Evolutionary conservation across 306 rosid genomes (phyloP), one percentile per base, ranked within the genome.

Genomic region (Carpinus fangiana): DNA sequence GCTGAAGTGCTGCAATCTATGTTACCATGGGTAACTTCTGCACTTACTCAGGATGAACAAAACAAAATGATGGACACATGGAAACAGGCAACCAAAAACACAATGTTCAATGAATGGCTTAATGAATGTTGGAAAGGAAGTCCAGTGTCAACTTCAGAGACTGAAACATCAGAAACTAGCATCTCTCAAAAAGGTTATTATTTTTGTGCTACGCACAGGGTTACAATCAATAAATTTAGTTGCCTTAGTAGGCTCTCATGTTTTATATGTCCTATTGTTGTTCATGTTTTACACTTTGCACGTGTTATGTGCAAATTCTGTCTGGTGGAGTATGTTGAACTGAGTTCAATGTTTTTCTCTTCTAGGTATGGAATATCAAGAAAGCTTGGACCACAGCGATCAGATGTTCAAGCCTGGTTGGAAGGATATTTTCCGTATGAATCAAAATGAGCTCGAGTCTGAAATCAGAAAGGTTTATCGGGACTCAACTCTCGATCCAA

Each of bases 371-470:
- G 99, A 89, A 66, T 80, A 85, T 81, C 95, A 89, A 82, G 99
- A 90, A 92, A 88, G 90, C 89, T 87, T 96, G 91, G 88, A 88
- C 70, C 90, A 89, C 76, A 89, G 85, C 78, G 98, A 91, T 80
- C 98, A 91, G 89, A 96, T 91, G 99, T 96, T 96, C 88, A 96
- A 88, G 88, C 99, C 99, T 52, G 99, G 99, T 70, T 96, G 99
- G 99, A 96, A 96, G 85, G 99, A 96, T 87, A 96, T 96, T 83
- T 96, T 96, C 76, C 97, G 99, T 65, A 96, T 96, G 99, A 96
- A 96, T 78, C 94, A 96, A 86, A 91, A 86, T 91, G 99, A 96
- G 82, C 93, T 96, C 70, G 99, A 93, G 80, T 88, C 98, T 73
- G 99, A 96, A 89, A 93, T 93, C 81, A 88, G 99, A 83, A 93